Evolutionary conservation across 2,329 filamentous ascomycete species (phyloP).

Genomic region (Akanthomyces dipterigenus): DNA sequence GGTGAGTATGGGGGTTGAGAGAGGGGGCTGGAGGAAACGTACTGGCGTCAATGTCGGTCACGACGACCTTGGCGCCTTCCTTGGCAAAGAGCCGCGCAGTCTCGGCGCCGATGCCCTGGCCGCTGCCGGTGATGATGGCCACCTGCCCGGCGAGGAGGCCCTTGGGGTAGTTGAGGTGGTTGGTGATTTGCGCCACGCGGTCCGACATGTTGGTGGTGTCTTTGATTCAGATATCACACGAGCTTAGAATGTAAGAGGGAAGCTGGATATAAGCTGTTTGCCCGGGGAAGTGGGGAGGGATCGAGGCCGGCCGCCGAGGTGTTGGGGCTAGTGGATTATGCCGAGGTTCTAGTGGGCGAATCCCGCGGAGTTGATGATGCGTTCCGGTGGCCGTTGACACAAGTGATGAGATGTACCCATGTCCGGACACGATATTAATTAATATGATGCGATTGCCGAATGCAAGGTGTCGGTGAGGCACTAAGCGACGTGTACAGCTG

Average conservation of each 20-base stretch:
- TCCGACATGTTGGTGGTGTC: conserved; percentile 37
- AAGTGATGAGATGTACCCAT: no score
- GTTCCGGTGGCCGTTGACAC: background rate
- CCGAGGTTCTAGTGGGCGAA: conserved; percentile 4
- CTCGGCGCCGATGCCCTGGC: conserved; percentile 85
- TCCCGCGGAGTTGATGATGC: background rate
- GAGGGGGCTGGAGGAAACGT: conserved; percentile 19
- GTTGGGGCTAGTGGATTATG: background rate
- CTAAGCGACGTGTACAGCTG: no score
- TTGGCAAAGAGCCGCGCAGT: conserved; percentile 76
- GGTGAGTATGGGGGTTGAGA: no score
- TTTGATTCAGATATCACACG: background rate
- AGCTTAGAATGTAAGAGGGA: background rate
- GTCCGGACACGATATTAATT: background rate
- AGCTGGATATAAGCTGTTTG: background rate
- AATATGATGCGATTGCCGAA: no score
- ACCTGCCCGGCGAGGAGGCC: conserved; percentile 74
- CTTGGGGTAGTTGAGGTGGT: conserved; percentile 74
- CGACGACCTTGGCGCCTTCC: conserved; percentile 77
- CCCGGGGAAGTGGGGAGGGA: conserved; percentile 3
- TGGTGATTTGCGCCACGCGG: conserved; percentile 64
- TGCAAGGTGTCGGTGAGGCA: background rate
- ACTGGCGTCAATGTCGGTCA: conserved; percentile 77
- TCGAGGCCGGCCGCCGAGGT: background rate
- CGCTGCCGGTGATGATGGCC: conserved; percentile 81